Percentiles rank a stretch among this genome's conserved stretches.
Evolutionary conservation across 2,329 filamentous ascomycete genomes (phyloP).

Genomic region (Trematosphaeria pertusa): DNA sequence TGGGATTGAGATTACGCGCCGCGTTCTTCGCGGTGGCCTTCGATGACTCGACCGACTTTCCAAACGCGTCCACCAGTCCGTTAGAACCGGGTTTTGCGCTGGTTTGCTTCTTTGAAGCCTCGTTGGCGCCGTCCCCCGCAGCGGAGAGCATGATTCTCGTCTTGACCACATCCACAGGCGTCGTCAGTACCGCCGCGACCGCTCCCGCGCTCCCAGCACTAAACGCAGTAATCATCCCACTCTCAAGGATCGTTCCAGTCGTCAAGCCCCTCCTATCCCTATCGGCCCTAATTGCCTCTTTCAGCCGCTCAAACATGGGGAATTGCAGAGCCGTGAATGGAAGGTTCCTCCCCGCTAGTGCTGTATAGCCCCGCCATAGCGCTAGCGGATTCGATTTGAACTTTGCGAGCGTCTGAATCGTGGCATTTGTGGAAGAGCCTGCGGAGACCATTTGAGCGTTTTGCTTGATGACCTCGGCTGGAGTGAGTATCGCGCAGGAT

Average conservation of each 20-base stretch:
- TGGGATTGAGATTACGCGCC: constrained; percentile 29
- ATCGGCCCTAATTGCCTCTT: constrained; percentile 59
- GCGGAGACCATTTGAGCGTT: constrained; percentile 82
- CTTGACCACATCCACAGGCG: constrained; percentile 88
- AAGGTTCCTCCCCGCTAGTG: constrained; percentile 80
- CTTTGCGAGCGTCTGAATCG: constrained; percentile 62
- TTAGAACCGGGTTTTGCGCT: constrained; percentile 19
- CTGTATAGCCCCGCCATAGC: constrained; percentile 76
- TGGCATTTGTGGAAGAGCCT: constrained; percentile 53
- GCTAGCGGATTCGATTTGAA: constrained; percentile 64
- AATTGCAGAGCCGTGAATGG: constrained; percentile 91
- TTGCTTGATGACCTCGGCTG: constrained; percentile 90
- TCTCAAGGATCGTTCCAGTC: constrained; percentile 64
- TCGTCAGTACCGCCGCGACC: constrained; percentile 80
- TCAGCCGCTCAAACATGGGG: constrained; percentile 79
- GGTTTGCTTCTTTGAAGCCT: constrained; percentile 17
- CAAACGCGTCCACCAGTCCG: constrained; percentile 50
- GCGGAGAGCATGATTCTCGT: constrained; percentile 82
- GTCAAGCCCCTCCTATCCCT: constrained; percentile 48
- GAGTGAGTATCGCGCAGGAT: constrained; percentile 85
- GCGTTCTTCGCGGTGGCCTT: constrained; percentile 42
- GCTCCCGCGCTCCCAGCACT: constrained; percentile 78
- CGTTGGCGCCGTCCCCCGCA: constrained; percentile 24
- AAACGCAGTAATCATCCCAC: constrained; percentile 72
- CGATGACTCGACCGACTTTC: constrained; percentile 43